phyloP scores from a whole-genome alignment of 2,329 filamentous ascomycete genomes.

The Epichloe uncinata region DNA sequence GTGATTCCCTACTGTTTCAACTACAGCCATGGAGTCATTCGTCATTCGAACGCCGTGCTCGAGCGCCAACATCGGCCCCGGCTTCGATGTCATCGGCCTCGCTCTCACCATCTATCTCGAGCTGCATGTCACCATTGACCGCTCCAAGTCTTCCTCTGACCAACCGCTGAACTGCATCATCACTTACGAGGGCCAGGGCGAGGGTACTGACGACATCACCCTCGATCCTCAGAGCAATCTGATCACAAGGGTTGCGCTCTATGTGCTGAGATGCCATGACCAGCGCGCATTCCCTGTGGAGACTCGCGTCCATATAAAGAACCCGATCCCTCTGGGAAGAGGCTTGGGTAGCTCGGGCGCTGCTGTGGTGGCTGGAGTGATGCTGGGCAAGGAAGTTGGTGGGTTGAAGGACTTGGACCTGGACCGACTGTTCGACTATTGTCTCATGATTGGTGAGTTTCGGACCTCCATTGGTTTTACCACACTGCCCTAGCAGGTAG shows the following conservation, averaged over 20 bases:
- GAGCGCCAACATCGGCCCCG: conserved; percentile 93
- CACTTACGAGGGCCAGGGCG: conserved; percentile 76
- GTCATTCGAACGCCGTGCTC: conserved; percentile 78
- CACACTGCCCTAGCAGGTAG: too few species aligned
- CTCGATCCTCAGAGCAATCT: conserved; percentile 80
- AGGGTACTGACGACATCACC: conserved; percentile 58
- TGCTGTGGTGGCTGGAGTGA: conserved; percentile 89
- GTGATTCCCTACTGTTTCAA: conserved; percentile 14
- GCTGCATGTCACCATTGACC: conserved; percentile 65
- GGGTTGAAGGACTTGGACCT: conserved; percentile 59
- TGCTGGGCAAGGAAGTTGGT: conserved; percentile 80
- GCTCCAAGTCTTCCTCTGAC: conserved; percentile 36
- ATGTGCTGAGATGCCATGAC: conserved; percentile 85
- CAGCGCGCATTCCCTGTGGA: conserved; percentile 71
- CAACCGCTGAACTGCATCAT: conserved; percentile 73
- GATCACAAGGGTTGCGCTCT: conserved; percentile 85
- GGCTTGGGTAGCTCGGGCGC: conserved; percentile 92
- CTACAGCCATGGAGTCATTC: conserved; percentile 43
- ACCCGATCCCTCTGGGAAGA: conserved; percentile 84
- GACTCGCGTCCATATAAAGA: conserved; percentile 89
- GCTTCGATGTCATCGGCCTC: conserved; percentile 95
- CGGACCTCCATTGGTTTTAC: neutral
- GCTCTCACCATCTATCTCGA: conserved; percentile 91
- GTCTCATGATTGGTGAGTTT: conserved; percentile 75
- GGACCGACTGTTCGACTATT: conserved; percentile 84